phyloP scores from a whole-genome alignment of 129 eudicot genomes.

The Flaveria bidentis region DNA sequence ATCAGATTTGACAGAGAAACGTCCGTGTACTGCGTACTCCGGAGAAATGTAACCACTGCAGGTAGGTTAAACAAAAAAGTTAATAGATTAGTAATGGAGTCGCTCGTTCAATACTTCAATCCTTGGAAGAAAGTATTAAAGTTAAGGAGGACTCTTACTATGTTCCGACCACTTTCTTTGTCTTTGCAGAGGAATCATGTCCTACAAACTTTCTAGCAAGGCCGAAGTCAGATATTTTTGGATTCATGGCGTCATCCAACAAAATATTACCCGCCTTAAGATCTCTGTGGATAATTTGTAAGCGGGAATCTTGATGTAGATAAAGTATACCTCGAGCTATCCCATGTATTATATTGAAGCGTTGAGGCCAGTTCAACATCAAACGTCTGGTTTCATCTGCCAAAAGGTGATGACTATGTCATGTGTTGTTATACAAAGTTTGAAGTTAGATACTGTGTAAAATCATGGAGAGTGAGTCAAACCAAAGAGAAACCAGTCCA shows the following conservation, averaged over 20 bases:
- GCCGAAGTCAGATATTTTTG: slow-evolving; percentile 58
- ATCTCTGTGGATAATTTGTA: slow-evolving; percentile 47
- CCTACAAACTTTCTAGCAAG: slow-evolving; percentile 39
- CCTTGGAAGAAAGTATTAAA: background rate
- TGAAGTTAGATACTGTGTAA: background rate
- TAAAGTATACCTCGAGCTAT: slow-evolving; percentile 53
- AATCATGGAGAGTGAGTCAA: background rate
- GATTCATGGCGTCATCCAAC: slow-evolving; percentile 44
- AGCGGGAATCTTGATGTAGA: slow-evolving; percentile 55
- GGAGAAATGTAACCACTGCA: slow-evolving; percentile 39
- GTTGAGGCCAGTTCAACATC: slow-evolving; percentile 36
- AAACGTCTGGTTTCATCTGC: slow-evolving; percentile 31
- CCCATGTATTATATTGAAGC: slow-evolving; percentile 38
- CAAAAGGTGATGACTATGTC: background rate
- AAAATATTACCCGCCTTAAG: slow-evolving; percentile 45
- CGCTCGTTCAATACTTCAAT: background rate
- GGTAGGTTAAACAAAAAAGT: background rate
- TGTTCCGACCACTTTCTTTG: slow-evolving; percentile 45
- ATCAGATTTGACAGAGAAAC: slow-evolving; percentile 36
- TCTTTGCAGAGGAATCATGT: slow-evolving; percentile 21
- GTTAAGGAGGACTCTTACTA: slow-evolving; percentile 37
- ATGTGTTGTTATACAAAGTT: background rate
- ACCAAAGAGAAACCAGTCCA: slow-evolving; percentile 8
- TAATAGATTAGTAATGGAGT: background rate
- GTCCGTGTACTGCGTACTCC: slow-evolving; percentile 35